Base-by-base conservation (phyloP, 495 filamentous ascomycete genomes). In the Penicillium lagena region DNA sequence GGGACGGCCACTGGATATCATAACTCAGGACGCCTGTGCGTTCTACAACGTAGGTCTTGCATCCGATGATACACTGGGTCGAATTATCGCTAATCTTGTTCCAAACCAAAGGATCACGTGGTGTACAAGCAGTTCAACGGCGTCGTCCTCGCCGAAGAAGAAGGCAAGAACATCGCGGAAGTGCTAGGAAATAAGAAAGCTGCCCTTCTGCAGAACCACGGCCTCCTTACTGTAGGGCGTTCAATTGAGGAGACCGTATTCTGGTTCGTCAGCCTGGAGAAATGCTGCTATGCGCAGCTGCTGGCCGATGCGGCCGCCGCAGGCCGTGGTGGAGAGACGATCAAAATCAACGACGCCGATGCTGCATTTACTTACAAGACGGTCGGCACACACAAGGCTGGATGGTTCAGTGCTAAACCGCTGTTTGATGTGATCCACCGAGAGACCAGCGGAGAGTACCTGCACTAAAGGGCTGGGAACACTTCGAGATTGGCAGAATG, bases 201-300 rank as follows among this genome's bases (percentile, higher is more conserved):
- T 0, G 83, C 79, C 0, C 51, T 90, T 3, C 58, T 90, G 11
- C 77, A 85, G 49, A 89, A 89, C 56, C 86, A 90, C 54, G 80
- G 80, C 8, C 57, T 84, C 2, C 47, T 82, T 22, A 81, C 77
- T 0, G 76, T 75, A 5, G 82, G 82, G 2, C 45, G 55, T 17
- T 66, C 72, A 0, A 68, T 85, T 34, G 81, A 85, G 52, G 71
- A 68, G 17, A 67, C 80, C 0, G 74, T 89, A 1, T 87, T 82
- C 56, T 90, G 85, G 85, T 90, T 89, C 58, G 64, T 86, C 29
- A 82, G 76, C 40, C 53, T 90, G 46, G 86, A 89, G 49, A 85
- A 80, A 50, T 86, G 80, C 60, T 89, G 86, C 55, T 77, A 89
- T 54, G 75, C 77, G n/a, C 85, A 90, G 60, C 59, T 90, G 29